phyloP scores from a whole-genome alignment of 208 protist genomes.

The Endotrypanum monterogeii region DNA sequence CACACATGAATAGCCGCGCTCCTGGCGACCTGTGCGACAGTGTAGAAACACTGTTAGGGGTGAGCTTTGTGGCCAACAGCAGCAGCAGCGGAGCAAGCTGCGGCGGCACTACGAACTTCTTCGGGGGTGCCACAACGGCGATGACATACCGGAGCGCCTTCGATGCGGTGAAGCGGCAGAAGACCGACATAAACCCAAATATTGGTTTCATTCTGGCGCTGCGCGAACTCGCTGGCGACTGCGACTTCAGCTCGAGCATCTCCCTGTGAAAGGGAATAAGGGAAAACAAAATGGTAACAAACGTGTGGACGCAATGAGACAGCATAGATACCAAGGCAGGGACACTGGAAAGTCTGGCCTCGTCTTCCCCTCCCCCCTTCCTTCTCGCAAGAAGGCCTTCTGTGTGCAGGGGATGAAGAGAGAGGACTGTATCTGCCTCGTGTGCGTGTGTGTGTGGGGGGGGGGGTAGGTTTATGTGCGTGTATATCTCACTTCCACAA shows the following conservation, averaged over 20 bases:
- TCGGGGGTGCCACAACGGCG: conserved; percentile 20
- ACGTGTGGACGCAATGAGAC: no score
- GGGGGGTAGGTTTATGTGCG: no score
- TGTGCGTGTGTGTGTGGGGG: no score
- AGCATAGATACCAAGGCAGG: no score
- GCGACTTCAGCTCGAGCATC: conserved; percentile 40
- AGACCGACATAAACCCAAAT: conserved; percentile 83
- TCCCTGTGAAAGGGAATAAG: conserved; percentile 31
- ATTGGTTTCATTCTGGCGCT: conserved; percentile 82
- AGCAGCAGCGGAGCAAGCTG: not conserved
- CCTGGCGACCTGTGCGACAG: not conserved
- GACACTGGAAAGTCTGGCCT: no score
- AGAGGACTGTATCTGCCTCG: no score
- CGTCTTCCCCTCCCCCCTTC: no score
- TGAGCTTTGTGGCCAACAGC: conserved; percentile 16
- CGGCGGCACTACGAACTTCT: conserved; percentile 9
- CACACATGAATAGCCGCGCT: not conserved
- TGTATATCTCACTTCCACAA: no score
- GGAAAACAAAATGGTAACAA: no score
- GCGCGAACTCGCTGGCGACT: conserved; percentile 45
- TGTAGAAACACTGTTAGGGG: not conserved
- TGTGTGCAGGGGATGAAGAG: no score
- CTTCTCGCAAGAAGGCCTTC: no score
- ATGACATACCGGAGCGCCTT: conserved; percentile 74
- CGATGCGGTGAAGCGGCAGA: conserved; percentile 55